These are phyloP conservation scores for Lasiosphaeria miniovina DNA, from an alignment of 495 filamentous ascomycete species.

Conservation along the genomic window DNA sequence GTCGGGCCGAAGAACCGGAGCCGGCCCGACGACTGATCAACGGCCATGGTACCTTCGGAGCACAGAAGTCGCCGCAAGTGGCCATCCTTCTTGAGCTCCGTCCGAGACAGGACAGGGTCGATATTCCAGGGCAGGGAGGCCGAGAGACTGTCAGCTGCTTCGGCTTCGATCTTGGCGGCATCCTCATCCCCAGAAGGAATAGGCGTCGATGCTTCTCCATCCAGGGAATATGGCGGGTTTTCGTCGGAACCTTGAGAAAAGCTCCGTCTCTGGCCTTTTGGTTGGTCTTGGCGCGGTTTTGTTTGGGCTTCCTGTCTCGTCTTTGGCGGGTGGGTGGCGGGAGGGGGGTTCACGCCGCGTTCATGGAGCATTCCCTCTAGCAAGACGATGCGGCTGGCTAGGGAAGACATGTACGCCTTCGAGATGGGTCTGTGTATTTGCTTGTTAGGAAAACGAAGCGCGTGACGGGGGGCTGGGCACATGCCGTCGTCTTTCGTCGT, in stretches of 20 bases:
- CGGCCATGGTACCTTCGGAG: conserved; percentile 37
- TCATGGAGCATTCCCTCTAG: conserved; percentile 51
- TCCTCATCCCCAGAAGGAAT: conserved; percentile 31
- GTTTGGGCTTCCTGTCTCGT: conserved; percentile 40
- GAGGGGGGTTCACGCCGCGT: conserved; percentile 45
- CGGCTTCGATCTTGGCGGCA: conserved; percentile 13
- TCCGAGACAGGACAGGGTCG: conserved; percentile 30
- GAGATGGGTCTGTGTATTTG: conserved; percentile 46
- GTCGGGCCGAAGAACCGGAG: conserved; percentile 49
- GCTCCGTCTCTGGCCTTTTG: conserved; percentile 4
- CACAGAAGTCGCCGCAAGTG: conserved; percentile 43
- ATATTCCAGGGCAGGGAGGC: conserved; percentile 17
- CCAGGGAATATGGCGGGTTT: conserved; percentile 15
- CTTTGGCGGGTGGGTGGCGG: conserved; percentile 51
- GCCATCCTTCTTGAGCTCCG: conserved; percentile 36
- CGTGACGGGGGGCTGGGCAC: conserved; percentile 6
- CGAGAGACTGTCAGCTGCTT: neutral
- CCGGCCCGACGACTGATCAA: conserved; percentile 43
- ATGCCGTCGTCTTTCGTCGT: conserved; percentile 52
- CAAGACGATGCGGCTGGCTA: conserved; percentile 49
- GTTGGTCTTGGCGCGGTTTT: conserved; percentile 16
- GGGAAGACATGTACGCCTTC: conserved; percentile 54
- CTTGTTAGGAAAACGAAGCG: conserved; percentile 1
- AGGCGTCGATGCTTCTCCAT: conserved; percentile 25
- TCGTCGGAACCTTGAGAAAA: conserved; percentile 15